phyloP scores from a whole-genome alignment of 192 early-diverging fungal genomes.

The Coemansia furcata region DNA sequence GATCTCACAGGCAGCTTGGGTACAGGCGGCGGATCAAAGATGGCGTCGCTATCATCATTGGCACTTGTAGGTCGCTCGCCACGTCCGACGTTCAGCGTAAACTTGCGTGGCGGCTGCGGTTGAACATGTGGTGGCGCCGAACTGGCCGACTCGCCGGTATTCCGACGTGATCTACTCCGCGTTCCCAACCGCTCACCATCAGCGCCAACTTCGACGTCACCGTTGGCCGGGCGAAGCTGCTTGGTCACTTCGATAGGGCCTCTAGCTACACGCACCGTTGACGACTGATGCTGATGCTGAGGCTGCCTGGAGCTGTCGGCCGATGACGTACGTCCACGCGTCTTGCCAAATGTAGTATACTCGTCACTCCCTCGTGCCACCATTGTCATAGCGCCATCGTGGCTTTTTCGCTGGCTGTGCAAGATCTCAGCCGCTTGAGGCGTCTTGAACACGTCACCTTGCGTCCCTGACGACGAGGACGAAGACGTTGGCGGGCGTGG shows the following conservation, averaged over 20 bases:
- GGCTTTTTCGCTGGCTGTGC: conserved; percentile 27
- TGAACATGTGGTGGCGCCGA: conserved; percentile 3
- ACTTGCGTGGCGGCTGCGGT: conserved; percentile 13
- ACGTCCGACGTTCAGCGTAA: conserved; percentile 6
- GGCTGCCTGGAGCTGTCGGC: not conserved
- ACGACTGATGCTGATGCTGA: conserved; percentile 6
- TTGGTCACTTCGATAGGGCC: conserved; percentile 22
- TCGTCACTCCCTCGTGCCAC: conserved; percentile 1
- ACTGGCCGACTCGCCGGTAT: conserved; percentile 13
- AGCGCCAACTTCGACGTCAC: not conserved
- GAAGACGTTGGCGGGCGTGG: conserved; percentile 13
- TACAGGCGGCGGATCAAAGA: conserved; percentile 21
- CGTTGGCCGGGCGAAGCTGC: conserved; percentile 19
- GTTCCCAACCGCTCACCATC: conserved; percentile 2
- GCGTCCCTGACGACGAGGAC: conserved; percentile 11
- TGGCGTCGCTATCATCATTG: conserved; percentile 6
- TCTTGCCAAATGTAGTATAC: not conserved
- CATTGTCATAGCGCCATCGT: conserved; percentile 14
- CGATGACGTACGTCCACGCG: conserved; percentile 14
- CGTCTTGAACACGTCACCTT: conserved; percentile 1
- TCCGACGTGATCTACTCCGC: conserved; percentile 12
- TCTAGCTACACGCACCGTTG: conserved; percentile 18
- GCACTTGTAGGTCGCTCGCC: conserved; percentile 2
- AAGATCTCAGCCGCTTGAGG: not conserved
- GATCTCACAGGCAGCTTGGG: conserved; percentile 40